A percentile compares a stretch with the other conserved stretches of the same genome.
Evolutionary conservation across 164 flowering plant genomes (phyloP).

Genomic region (Vitis amurensis): DNA sequence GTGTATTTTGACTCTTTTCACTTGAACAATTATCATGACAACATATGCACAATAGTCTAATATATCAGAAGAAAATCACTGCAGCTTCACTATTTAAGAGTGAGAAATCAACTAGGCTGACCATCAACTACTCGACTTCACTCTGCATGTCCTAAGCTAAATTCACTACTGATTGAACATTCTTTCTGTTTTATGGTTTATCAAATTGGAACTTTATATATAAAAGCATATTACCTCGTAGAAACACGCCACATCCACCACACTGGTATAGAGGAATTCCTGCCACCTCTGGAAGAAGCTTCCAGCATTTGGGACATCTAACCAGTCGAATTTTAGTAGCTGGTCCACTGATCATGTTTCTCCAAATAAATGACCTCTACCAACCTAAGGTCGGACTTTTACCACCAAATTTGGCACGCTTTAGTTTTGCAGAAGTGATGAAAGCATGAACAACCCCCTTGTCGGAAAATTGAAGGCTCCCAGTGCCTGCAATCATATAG

Average conservation of each 20-base stretch:
- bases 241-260: constrained; percentile 69
- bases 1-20: no score
- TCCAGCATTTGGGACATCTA: constrained; percentile 67
- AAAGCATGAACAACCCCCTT: neutral
- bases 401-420: neutral
- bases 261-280: constrained; percentile 62
- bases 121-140: neutral
- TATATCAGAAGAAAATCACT: no score
- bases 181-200: neutral
- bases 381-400: neutral
- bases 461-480: neutral
- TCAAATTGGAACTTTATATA: neutral
- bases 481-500: constrained; percentile 4
- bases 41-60: no score
- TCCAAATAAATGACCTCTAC: constrained; percentile 9
- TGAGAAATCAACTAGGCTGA: no score
- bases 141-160: neutral
- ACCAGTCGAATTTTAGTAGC: constrained; percentile 54
- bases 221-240: constrained; percentile 54
- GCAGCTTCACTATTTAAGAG: no score
- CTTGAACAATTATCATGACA: no score
- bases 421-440: neutral
- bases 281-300: constrained; percentile 55
- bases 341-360: constrained; percentile 30
- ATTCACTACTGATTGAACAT: neutral